These are phyloP conservation scores for Xerocomellus dryophilus DNA, from an alignment of 768 basidiomycete species.

Conservation along the genomic window DNA sequence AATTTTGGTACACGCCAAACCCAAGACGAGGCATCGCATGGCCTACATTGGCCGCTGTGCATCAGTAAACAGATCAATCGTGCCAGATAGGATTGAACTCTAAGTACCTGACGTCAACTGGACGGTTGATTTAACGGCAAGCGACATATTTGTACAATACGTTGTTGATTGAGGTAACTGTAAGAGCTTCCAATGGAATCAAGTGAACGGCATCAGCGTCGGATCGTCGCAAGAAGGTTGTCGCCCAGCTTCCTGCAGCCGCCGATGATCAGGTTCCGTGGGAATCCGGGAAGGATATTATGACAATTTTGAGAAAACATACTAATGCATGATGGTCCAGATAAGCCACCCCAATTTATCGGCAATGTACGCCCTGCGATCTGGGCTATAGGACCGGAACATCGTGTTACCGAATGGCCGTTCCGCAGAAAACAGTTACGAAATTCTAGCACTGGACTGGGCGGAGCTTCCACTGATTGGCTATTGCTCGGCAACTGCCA, in stretches of 20 bases:
- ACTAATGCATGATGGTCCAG: background rate
- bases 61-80: background rate
- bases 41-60: constrained; percentile 33
- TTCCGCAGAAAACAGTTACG: constrained; percentile 7
- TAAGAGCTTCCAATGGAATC: background rate
- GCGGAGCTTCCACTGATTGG: constrained; percentile 13
- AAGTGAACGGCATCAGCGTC: constrained; percentile 2
- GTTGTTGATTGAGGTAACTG: constrained; percentile 17
- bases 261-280: background rate
- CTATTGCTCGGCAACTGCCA: constrained; percentile 3
- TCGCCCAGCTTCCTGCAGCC: background rate
- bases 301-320: background rate
- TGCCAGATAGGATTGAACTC: constrained; percentile 4
- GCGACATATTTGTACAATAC: constrained; percentile 16
- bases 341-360: too few relatives aligned
- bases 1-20: constrained; percentile 70
- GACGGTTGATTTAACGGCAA: constrained; percentile 32
- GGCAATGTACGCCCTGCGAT: background rate
- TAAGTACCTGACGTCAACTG: constrained; percentile 36
- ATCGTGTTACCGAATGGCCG: background rate
- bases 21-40: constrained; percentile 62
- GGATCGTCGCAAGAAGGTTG: constrained; percentile 6
- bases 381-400: background rate
- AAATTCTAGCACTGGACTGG: constrained; percentile 4
- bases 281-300: constrained; percentile 1